Conservation (phyloP, 441 rosid species). For the Eruca vesicaria region DNA sequence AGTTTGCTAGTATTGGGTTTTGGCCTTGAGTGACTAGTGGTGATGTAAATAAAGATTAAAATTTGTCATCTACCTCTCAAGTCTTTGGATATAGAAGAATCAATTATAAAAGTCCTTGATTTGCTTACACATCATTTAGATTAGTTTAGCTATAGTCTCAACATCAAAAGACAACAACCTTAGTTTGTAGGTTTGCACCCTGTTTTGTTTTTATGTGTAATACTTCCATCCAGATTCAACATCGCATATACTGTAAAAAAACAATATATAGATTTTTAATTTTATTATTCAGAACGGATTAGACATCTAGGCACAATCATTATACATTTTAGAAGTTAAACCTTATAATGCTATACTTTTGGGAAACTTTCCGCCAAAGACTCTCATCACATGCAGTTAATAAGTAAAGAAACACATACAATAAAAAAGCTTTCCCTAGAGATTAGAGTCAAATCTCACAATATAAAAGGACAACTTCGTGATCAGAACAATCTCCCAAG, state of each 20-base stretch:
- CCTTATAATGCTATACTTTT: not conserved
- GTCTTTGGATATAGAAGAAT: not conserved
- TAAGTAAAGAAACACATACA: constrained; percentile 11
- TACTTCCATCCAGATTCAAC: not conserved
- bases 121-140: not conserved
- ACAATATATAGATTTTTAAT: not conserved
- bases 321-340: not conserved
- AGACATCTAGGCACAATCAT: not conserved
- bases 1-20: not conserved
- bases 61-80: not conserved
- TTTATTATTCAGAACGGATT: not conserved
- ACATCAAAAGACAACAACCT: not conserved
- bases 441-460: constrained; percentile 10
- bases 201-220: not conserved
- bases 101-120: not conserved
- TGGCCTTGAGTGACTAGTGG: not conserved
- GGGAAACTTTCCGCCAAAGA: not conserved
- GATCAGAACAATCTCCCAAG: constrained; percentile 3
- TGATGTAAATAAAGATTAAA: not conserved
- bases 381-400: not conserved
- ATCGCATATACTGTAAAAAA: not conserved
- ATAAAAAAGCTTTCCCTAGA: constrained; percentile 16
- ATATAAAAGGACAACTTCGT: constrained; percentile 17
- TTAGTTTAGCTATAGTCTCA: not conserved
- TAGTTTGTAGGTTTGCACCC: not conserved